Evolutionary conservation across 805 yeast species (phyloP), one percentile per base, ranked within the genome.

Genomic region (Starmerella etchellsii): DNA sequence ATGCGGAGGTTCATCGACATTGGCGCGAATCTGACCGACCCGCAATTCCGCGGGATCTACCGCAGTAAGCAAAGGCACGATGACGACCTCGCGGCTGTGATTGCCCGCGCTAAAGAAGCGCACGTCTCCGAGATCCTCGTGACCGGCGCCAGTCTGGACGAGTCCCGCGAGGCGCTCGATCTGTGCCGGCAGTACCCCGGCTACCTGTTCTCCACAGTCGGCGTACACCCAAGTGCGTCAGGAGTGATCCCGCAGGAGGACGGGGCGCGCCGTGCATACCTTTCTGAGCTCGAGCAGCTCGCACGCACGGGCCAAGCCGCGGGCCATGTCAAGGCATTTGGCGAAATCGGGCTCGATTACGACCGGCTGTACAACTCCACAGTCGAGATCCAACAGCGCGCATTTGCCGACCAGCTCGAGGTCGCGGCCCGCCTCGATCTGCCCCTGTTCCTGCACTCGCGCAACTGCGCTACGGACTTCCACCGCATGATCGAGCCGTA

Each of bases 191-290:
- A 58, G 37, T 59, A 62, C 41, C 62, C 63, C 3, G 38, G 40
- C 13, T 53, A 47, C 22, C 37, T 57, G 10, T 49, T 33, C 28
- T 36, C 77, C 24, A 91, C 98, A 0, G 87, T 77, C 2, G 98
- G 99, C 11, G 93, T 88, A 2, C 99, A 91, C 63, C 99, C 99
- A 0, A 88, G 98, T 60, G 67, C 79, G 15, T 94, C 85, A 0
- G 53, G 50, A 2, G 52, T 53, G 11, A 46, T 49, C 5, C 54
- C 54, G 21, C 21, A 13, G 4, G 42, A 35, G 6, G 67, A 61
- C 4, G 52, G 53, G 2, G 37, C 32, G 22, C 36, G 35, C 22
- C 66, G 60, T 3, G 52, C 52, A 2, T 76, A 77, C 50, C 54
- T 81, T 27, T 52, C 57, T 3, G 56, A 65, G 21, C 59, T 91